Evolutionary conservation across 2,329 filamentous ascomycete genomes (phyloP), one percentile per base, ranked within the genome.

Genomic region (Colletotrichum shisoi): DNA sequence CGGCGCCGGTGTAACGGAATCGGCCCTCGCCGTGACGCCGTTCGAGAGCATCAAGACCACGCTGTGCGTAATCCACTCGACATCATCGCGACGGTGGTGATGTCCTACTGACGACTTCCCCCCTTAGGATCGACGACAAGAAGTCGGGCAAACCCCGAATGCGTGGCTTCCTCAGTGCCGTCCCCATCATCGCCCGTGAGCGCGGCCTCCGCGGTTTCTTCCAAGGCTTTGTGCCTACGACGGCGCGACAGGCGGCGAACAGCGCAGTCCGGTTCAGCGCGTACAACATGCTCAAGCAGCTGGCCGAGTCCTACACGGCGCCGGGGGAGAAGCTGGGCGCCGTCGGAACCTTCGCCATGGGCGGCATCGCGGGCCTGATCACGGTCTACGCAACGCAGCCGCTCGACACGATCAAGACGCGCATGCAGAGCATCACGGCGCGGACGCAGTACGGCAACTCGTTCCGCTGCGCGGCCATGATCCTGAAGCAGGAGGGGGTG

Each of bases 41-140:
- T 97, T 96, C 67, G 95, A 99, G 81, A 96, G 92, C 74, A 97
- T 99, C 80, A 99, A 99, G 84, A 99, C 95, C 57, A 96, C 96
- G 72, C 82, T 99, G 86, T 91, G 76, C 61, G 82, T 78, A 24
- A 8, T 11, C 3, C 1, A 13, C 8, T 54, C n/a, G 11, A 4
- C 27, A 15, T 9, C 31, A 31, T 34, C 31, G 13, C 19, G 21
- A 24, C 34, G 15, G 17, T 9, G n/a, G 24, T n/a, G 11, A 11
- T 51, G 54, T 34, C 44, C 19, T 19, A 51, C 63, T 63, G 39
- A 52, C 48, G 44, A 34, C 5, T 11, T 9, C 3, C 13, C n/a
- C n/a, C 17, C 4, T n/a, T 71, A 93, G 91, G 45, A 98, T 99
- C 76, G 95, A 99, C 76, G 95, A 99, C 79, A 91, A 92, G 73